Base-by-base conservation (phyloP, 1,284 basidiomycete genomes). In the Cutaneotrichosporon sp. region DNA sequence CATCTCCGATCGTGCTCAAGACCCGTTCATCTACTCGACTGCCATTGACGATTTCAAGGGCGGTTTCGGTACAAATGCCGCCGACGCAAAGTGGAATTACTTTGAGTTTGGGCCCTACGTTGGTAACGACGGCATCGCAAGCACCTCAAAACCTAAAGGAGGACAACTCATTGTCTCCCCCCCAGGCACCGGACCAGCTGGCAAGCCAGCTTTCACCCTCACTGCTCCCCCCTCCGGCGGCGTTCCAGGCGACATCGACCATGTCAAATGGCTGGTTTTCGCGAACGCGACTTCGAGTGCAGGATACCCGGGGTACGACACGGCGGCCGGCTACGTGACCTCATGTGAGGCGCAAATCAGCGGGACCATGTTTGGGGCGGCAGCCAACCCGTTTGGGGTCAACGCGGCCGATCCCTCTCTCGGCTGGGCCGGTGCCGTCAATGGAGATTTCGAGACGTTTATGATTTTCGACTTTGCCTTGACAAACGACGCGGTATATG, bases 301-400 rank as follows among this genome's bases (percentile, higher is more conserved):
- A 4, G 63, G 63, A 9, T 60, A 52, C n/a, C 52, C 63, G 0
- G 63, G 63, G 2, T 60, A 21, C n/a, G 58, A 64, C 58, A 62
- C 61, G 9, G 42, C n/a, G 5, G 30, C 26, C 2, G 63, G 58
- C 10, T 52, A 40, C 40, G 49, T 46, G 9, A 52, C 31, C 7
- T 38, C 55, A 26, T 58, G 56, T 21, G 34, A 38, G 31, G 55
- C 49, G 4, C 16, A 31, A 1, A 5, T 62, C 40, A 21, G 61
- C n/a, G 61, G 38, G 6, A 14, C 13, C 13, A 26, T 31, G 21
- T 61, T 31, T 11, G 61, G 46, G 11, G 14, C 57, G 2, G 30
- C 16, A 22, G 3, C 18, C 1, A 13, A 56, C 11, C 22, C 47
- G 4, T 51, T 62, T 13, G 56, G 56, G 30, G n/a, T 16, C 36